Evolutionary conservation across 169 alveolate species (phyloP), one percentile per base, ranked within the genome.

Genomic region (Cryptosporidium ubiquitum): DNA sequence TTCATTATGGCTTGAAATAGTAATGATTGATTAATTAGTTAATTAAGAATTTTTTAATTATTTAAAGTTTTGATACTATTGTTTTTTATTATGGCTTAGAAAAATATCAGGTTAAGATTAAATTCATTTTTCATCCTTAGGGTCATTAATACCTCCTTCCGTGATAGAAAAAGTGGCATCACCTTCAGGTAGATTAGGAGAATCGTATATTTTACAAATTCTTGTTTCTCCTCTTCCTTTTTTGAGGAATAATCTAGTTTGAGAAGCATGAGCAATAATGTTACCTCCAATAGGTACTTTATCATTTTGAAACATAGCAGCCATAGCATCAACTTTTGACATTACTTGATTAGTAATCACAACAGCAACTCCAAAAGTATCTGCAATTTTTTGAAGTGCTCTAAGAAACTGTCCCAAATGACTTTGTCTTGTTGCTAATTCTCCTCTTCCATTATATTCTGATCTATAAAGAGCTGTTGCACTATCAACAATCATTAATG

Each of bases 401-500:
- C 99, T 95, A 86, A 98, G 92, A 91, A 98, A 97, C 85, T 97
- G 96, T 57, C 99, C 98, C 66, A 98, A 94, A 91, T 95, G 98
- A 93, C 98, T 98, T 92, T 99, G 99, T 84, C 99, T 96, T 47
- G 96, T 98, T 23, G 99, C 98, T 85, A 99, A 95, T 91, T 99
- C 99, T 0, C 99, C 99, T 89, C 99, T 94, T 33, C 99, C 99
- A 40, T 95, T 86, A 92, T 95, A 98, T 93, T 98, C 99, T n/a
- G 99, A 96, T 91, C 99, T 94, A 93, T 97, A 98, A 18, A 97
- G 93, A 10, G 98, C 98, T 0, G 99, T 98, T 14, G 99, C 98
- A 84, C 98, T 86, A 97, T 98, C 99, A 20, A 98, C 99, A 35
- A 98, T 95, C 84, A 98, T 91, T 55, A 98, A 93, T 26, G 99